Base-by-base conservation (phyloP, 108 stramenopile species). In the Fragilariopsis cylindrus region DNA sequence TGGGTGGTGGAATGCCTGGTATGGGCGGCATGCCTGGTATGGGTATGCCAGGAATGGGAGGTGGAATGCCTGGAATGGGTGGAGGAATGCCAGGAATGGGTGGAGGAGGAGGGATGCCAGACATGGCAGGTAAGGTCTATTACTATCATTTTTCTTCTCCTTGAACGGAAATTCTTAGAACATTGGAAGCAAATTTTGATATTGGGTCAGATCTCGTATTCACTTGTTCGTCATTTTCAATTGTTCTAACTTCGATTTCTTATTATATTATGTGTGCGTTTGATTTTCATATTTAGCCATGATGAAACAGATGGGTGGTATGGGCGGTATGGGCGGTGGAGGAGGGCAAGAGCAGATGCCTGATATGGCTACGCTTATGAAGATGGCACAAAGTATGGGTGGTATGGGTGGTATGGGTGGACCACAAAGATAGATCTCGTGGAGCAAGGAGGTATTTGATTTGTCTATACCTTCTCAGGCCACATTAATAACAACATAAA, bases 11-110 rank as follows among this genome's bases (percentile, higher is more conserved):
- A 52, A 89, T 92, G 87, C 74, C 78, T 7, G 60, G 82, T 60
- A 87, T 87, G 87, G 86, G 87, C 15, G 88, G 85, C 9, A 81
- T 75, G 79, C 80, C 82, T 8, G 84, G 79, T 46, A 77, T 82
- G 85, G 85, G 76, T 57, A 85, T 89, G 84, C 77, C 81, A 7
- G 84, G 78, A 16, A 86, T 84, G 81, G 76, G 76, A 79, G 76
- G 76, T 21, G 74, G 74, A 7, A 85, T 85, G 85, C 81, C 81
- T 72, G 78, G 81, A 44, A 85, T 85, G 82, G 86, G 86, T 57
- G 86, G 80, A 64, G 84, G 77, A 16, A 82, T 77, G 76, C 83
- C 87, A 40, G 78, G 72, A 54, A 85, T 85, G 81, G 82, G 78
- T 8, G 49, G 80, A 54, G 76, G 69, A 13, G 65, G 81, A n/a